phyloP scores from a whole-genome alignment of 345 rosid species.

The Dovyalis caffra region DNA sequence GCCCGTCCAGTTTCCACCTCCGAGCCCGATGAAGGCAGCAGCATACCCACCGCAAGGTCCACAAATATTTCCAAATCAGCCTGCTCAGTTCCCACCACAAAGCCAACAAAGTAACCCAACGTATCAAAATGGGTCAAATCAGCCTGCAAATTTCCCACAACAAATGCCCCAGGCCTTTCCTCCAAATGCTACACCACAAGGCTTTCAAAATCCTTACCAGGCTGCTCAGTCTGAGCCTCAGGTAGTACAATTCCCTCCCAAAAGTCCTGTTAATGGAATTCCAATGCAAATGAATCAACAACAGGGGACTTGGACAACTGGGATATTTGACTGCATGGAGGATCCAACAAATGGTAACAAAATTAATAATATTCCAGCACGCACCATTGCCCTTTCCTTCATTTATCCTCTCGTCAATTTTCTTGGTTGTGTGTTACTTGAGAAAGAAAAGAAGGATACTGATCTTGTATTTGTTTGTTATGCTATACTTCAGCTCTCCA shows the following conservation, averaged over 20 bases:
- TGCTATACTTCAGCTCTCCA: slow-evolving; percentile 41
- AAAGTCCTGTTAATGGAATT: slow-evolving; percentile 16
- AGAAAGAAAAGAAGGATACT: too few relatives aligned
- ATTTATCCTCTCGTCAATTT: background rate
- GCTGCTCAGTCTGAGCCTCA: slow-evolving; percentile 14
- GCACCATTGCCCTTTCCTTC: too few relatives aligned
- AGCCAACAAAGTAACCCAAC: background rate
- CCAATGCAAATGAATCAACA: slow-evolving; percentile 14
- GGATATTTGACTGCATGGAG: slow-evolving; percentile 64
- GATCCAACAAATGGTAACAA: slow-evolving; percentile 55
- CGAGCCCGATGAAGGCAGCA: background rate
- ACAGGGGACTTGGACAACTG: slow-evolving; percentile 44
- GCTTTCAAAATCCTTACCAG: slow-evolving; percentile 13
- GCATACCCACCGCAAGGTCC: background rate
- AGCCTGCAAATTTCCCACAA: slow-evolving; percentile 7
- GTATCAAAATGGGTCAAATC: background rate
- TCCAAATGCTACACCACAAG: slow-evolving; percentile 3
- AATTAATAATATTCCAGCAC: too few relatives aligned
- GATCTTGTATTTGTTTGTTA: too few relatives aligned
- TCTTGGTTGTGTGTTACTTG: too few relatives aligned
- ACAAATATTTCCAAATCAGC: background rate
- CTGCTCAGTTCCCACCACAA: slow-evolving; percentile 2
- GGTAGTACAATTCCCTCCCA: background rate
- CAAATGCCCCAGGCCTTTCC: background rate
- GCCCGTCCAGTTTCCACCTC: background rate